Evolutionary conservation across 2,329 filamentous ascomycete genomes (phyloP), one percentile per base, ranked within the genome.

Genomic region (Stagonosporopsis chrysanthemi): DNA sequence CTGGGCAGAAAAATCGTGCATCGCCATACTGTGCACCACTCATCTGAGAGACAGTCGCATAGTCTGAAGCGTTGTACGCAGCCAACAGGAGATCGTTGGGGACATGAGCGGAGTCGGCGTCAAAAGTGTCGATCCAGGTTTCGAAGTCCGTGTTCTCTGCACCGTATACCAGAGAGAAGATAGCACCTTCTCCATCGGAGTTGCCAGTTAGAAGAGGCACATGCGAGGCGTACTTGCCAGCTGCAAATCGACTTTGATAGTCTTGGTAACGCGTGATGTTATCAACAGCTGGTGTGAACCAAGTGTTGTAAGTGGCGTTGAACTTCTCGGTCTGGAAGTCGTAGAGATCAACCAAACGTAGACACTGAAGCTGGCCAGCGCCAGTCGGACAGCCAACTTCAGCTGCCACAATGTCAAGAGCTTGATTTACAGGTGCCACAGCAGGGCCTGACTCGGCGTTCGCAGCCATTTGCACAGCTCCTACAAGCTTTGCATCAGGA

Each of bases 21-120:
- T 82, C 80, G 26, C 79, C 80, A 40, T 71, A 71, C 65, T 81
- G 79, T 0, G 69, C 66, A 15, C 80, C 80, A 56, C 78, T 80
- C 60, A 77, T 75, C 11, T 75, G 71, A 3, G 79, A 75, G 17
- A 77, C 77, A 41, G 66, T 74, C n/a, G 43, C 43, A 17, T 67
- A 80, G 53, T 79, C 75, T 1, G 74, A 64, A 2, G 66, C 58
- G 19, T 74, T 71, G 64, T 79, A 79, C 9, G 74, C 71, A 1
- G 51, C 62, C 26, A 75, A 54, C 5, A 80, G 65, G 5, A 66
- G 52, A 1, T 68, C 52, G 17, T 77, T 71, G 4, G 76, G 73
- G 11, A 80, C 74, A 35, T 78, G 71, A 2, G 72, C 76, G 42
- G 73, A 70, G 53, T 79, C 78, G 9, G 78, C 77, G 29, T 79